Evolutionary conservation across 345 rosid genomes (phyloP).

Genomic region (Lagerstroemia speciosa): DNA sequence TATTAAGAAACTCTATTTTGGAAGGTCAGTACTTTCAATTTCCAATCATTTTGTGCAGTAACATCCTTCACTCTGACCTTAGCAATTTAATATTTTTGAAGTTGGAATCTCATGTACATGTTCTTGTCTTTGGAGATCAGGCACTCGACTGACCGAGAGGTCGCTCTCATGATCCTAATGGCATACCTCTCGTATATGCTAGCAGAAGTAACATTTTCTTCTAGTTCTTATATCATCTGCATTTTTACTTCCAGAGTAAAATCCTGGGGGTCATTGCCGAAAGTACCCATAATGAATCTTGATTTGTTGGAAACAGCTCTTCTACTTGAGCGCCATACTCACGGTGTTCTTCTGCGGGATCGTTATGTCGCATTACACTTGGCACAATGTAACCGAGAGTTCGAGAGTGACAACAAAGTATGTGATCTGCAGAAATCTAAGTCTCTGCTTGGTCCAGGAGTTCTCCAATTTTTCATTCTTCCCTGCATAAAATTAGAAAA

Average conservation of each 20-base stretch:
- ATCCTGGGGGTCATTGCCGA: not conserved
- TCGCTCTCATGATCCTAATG: constrained; percentile 46
- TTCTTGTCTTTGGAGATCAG: constrained; percentile 10
- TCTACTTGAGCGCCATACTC: constrained; percentile 39
- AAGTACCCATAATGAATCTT: not conserved
- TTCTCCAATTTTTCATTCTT: not conserved
- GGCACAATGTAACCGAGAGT: constrained; percentile 45
- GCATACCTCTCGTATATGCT: constrained; percentile 44
- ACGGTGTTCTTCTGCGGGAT: constrained; percentile 49
- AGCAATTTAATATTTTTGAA: not conserved
- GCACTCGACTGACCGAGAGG: constrained; percentile 44
- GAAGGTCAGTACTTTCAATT: constrained; percentile 25
- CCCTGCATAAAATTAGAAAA: not conserved
- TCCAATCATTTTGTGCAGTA: not conserved
- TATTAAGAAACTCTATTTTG: constrained; percentile 40
- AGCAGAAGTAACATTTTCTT: constrained; percentile 27
- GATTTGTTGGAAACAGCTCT: constrained; percentile 22
- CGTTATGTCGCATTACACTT: constrained; percentile 46
- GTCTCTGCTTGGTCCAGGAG: not conserved
- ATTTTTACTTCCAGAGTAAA: not conserved
- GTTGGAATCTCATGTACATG: not conserved
- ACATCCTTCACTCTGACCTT: not conserved
- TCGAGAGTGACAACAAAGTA: constrained; percentile 44
- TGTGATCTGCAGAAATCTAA: not conserved
- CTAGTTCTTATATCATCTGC: not conserved